phyloP scores from a whole-genome alignment of 345 rosid species.

The Corymbia maculata region DNA sequence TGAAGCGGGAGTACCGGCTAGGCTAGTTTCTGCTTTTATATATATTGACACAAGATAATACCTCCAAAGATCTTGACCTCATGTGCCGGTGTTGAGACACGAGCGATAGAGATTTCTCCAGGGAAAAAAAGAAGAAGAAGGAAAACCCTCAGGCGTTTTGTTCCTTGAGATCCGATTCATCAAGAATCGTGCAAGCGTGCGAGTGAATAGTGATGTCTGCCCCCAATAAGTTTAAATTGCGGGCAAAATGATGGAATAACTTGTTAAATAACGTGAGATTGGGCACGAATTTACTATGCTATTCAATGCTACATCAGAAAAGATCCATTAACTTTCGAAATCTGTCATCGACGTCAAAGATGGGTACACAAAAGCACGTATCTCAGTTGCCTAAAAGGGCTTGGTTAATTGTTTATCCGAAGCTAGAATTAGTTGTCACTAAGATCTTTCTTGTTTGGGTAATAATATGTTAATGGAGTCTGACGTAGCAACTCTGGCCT shows the following conservation, averaged over 20 bases:
- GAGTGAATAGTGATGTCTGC: not conserved
- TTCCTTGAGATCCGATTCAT: not conserved
- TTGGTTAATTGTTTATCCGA: not conserved
- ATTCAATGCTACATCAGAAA: not conserved
- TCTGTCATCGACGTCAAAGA: not conserved
- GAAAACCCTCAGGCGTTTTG: not conserved
- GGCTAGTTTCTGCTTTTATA: not conserved
- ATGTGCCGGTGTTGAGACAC: not conserved
- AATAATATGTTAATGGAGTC: not conserved
- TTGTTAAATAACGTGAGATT: not conserved
- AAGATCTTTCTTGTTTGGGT: not conserved
- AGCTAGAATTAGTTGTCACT: not conserved
- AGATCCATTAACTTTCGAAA: not conserved
- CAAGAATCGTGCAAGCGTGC: not conserved
- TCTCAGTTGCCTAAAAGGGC: not conserved
- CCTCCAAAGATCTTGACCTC: not conserved
- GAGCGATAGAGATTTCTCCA: not conserved
- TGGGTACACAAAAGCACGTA: not conserved
- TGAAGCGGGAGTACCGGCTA: not conserved
- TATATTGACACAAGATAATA: not conserved
- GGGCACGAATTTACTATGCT: not conserved
- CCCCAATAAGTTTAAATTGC: not conserved
- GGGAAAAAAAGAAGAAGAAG: not conserved
- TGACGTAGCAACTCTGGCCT: not conserved
- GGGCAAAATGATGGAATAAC: not conserved